Base-by-base conservation (phyloP, 2,329 filamentous ascomycete genomes). In the Cladosporium sp. region DNA sequence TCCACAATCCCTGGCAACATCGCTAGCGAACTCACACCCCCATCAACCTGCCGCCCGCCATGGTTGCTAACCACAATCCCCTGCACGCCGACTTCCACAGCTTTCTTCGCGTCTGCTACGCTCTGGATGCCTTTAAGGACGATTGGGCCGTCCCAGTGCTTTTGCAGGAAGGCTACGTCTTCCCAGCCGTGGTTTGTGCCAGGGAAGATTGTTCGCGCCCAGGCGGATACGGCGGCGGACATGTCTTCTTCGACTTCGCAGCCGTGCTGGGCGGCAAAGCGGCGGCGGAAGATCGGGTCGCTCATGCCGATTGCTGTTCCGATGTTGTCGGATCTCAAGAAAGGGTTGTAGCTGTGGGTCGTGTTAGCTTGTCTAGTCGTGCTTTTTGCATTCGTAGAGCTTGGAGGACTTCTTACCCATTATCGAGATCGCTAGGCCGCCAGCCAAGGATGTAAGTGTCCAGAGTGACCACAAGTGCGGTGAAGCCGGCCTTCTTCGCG, bases 131-230 rank as follows among this genome's bases (percentile, higher is more conserved):
- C 88, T 75, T 89, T 89, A 39, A 87, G 79, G 67, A 86, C 83
- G 61, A 92, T 85, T 0, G 88, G 86, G 0, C 88, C 87, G 66
- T 87, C 82, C 87, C 89, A 91, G 65, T 88, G 75, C 69, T 85
- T 79, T 68, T 84, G 82, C 67, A 91, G 72, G 34, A 85, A 78
- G 25, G 80, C 78, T 36, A 91, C 74, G 43, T 91, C 81, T 1
- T 87, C 83, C 89, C 89, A 91, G 0, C 80, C 79, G 11, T 74
- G 73, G 39, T 71, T 69, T 11, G 67, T 69, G 30, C 74, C 73
- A 0, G 59, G 59, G 18, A 63, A 56, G 49, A 63, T 63, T 0
- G 49, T 80, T 36, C 76, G 73, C 30, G 82, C 78, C 86, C 86
- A 89, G 58, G 81, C 80, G 16, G 77, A 73, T 4, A 82, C 82